Percentiles rank a stretch among this genome's conserved stretches.
These are phyloP conservation scores for Tetraselmis striata DNA, from an alignment of 139 green algal genomes.

Conservation along the genomic window DNA sequence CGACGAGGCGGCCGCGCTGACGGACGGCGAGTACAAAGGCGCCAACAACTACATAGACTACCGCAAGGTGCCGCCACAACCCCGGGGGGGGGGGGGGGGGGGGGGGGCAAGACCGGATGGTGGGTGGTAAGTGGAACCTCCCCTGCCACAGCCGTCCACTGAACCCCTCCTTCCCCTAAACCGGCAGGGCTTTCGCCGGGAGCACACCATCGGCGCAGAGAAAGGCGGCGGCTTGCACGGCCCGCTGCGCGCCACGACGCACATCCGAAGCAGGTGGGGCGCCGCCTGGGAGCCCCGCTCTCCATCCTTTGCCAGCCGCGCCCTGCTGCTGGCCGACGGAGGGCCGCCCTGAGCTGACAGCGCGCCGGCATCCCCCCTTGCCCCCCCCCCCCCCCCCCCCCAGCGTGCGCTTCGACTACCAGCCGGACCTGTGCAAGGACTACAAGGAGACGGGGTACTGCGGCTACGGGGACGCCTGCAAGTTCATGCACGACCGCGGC, in stretches of 20 bases:
- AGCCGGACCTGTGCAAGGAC: constrained; percentile 98
- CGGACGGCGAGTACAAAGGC: constrained; percentile 60
- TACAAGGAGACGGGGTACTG: constrained; percentile 97
- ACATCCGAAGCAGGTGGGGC: constrained; percentile 18
- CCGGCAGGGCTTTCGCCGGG: constrained; percentile 14
- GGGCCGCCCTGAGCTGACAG: no score
- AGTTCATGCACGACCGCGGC: constrained; percentile 97
- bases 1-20: constrained; percentile 8
- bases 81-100: no score
- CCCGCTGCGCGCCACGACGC: constrained; percentile 69
- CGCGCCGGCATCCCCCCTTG: no score
- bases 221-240: constrained; percentile 73
- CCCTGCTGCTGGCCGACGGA: no score
- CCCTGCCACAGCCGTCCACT: no score
- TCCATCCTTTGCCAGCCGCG: no score
- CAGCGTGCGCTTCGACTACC: constrained; percentile 87
- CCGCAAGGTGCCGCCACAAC: constrained; percentile 42
- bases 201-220: constrained; percentile 42
- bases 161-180: no score
- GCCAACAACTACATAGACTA: constrained; percentile 77
- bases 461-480: constrained; percentile 95
- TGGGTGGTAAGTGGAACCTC: no score
- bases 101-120: no score
- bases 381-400: no score
- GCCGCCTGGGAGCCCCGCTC: no score